These are phyloP conservation scores for Colletotrichum costaricense DNA, from an alignment of 2,329 filamentous ascomycete species.

Conservation along the genomic window DNA sequence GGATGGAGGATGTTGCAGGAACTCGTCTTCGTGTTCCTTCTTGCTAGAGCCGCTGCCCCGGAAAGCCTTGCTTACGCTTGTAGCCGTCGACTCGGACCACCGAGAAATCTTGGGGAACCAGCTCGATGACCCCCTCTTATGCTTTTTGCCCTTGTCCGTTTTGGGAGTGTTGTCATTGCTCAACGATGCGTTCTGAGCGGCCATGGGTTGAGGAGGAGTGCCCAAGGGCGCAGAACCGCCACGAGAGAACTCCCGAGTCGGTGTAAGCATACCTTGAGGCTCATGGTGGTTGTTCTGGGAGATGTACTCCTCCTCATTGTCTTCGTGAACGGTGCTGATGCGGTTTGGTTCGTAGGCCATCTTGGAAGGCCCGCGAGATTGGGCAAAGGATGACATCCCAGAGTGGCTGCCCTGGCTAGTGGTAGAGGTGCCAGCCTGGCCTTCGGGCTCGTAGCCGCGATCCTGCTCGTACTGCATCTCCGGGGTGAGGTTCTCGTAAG, in stretches of 20 bases:
- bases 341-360: constrained; percentile 69
- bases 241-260: constrained; percentile 60
- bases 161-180: constrained; percentile 85
- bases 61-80: constrained; percentile 84
- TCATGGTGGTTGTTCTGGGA: constrained; percentile 56
- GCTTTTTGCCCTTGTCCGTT: constrained; percentile 83
- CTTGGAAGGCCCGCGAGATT: constrained; percentile 57
- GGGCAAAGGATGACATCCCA: constrained; percentile 75
- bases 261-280: constrained; percentile 61
- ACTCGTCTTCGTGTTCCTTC: constrained; percentile 71
- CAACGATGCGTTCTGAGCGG: constrained; percentile 54
- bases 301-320: constrained; percentile 79
- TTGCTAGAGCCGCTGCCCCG: constrained; percentile 70
- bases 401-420: constrained; percentile 80
- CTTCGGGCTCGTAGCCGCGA: constrained; percentile 85
- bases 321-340: constrained; percentile 90
- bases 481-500: constrained; percentile 75
- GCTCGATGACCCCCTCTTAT: constrained; percentile 83
- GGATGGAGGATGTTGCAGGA: constrained; percentile 70
- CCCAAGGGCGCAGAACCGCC: constrained; percentile 65
- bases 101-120: constrained; percentile 93
- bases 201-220: constrained; percentile 67
- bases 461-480: constrained; percentile 75
- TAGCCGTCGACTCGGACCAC: constrained; percentile 97
- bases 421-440: constrained; percentile 77